Conservation (phyloP, 108 stramenopile genomes). For the Cyclotella kingstonii region DNA sequence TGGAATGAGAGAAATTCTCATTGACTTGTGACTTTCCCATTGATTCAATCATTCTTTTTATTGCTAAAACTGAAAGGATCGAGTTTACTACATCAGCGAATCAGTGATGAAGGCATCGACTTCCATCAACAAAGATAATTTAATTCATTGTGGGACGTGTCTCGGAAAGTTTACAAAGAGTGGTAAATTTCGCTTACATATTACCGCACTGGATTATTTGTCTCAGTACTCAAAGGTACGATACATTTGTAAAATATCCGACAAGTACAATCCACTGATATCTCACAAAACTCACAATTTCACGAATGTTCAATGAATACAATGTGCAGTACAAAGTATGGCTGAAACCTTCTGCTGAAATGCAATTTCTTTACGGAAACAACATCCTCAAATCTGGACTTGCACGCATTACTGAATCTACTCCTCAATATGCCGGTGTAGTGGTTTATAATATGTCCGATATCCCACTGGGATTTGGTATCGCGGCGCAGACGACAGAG, state of each 20-base stretch:
- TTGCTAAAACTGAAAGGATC: slow-evolving; percentile 51
- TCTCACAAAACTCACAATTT: no score
- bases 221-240: slow-evolving; percentile 90
- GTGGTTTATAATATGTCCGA: slow-evolving; percentile 96
- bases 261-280: no score
- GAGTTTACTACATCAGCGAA: slow-evolving; percentile 96
- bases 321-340: slow-evolving; percentile 90
- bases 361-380: slow-evolving; percentile 98
- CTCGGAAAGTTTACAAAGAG: slow-evolving; percentile 98
- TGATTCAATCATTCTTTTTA: neutral
- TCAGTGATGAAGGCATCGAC: slow-evolving; percentile 81
- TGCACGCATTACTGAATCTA: slow-evolving; percentile 94
- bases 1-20: neutral
- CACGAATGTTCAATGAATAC: neutral
- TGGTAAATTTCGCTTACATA: slow-evolving; percentile 94
- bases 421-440: slow-evolving; percentile 97
- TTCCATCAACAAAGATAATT: slow-evolving; percentile 76
- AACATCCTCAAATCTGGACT: slow-evolving; percentile 94
- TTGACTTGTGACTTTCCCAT: neutral
- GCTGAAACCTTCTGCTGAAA: slow-evolving; percentile 98
- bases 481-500: slow-evolving; percentile 95
- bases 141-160: slow-evolving; percentile 93
- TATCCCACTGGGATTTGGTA: slow-evolving; percentile 96
- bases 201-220: slow-evolving; percentile 94
- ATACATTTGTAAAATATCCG: no score